These are phyloP conservation scores for Russula foetens DNA, from an alignment of 768 basidiomycete species.

Conservation along the genomic window DNA sequence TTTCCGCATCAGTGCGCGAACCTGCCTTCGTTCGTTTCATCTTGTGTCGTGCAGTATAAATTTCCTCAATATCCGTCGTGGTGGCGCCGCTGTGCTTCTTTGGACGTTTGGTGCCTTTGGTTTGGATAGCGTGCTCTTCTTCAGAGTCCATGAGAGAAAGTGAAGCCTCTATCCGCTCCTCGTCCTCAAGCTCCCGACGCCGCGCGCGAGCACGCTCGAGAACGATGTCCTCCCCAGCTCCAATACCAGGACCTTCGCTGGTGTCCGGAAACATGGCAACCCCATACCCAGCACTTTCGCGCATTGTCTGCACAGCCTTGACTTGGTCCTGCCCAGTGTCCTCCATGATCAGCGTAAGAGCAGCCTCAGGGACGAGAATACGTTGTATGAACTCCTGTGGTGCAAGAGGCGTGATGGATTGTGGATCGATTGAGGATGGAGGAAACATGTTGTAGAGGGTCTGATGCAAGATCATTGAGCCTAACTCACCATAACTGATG, in stretches of 20 bases:
- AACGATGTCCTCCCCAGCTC: slow-evolving; percentile 37
- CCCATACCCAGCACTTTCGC: slow-evolving; percentile 76
- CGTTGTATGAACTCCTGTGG: slow-evolving; percentile 72
- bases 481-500: slow-evolving; percentile 76
- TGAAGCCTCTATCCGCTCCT: slow-evolving; percentile 30
- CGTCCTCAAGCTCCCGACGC: slow-evolving; percentile 34
- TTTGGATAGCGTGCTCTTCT: background rate
- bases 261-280: slow-evolving; percentile 78
- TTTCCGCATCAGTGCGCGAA: slow-evolving; percentile 8
- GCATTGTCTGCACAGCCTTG: slow-evolving; percentile 51
- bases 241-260: slow-evolving; percentile 29
- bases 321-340: slow-evolving; percentile 46
- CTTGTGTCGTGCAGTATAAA: background rate
- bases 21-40: slow-evolving; percentile 16
- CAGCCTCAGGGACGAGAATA: slow-evolving; percentile 87
- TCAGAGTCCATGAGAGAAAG: slow-evolving; percentile 21
- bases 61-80: slow-evolving; percentile 7
- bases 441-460: slow-evolving; percentile 73
- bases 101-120: slow-evolving; percentile 8
- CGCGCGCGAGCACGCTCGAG: slow-evolving; percentile 36
- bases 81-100: slow-evolving; percentile 4
- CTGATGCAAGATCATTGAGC: slow-evolving; percentile 73
- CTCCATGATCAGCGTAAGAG: slow-evolving; percentile 70
- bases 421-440: slow-evolving; percentile 43
- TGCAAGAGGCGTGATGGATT: slow-evolving; percentile 55